Evolutionary conservation across 495 filamentous ascomycete genomes (phyloP).

Genomic region (Umbilicaria muhlenbergii): DNA sequence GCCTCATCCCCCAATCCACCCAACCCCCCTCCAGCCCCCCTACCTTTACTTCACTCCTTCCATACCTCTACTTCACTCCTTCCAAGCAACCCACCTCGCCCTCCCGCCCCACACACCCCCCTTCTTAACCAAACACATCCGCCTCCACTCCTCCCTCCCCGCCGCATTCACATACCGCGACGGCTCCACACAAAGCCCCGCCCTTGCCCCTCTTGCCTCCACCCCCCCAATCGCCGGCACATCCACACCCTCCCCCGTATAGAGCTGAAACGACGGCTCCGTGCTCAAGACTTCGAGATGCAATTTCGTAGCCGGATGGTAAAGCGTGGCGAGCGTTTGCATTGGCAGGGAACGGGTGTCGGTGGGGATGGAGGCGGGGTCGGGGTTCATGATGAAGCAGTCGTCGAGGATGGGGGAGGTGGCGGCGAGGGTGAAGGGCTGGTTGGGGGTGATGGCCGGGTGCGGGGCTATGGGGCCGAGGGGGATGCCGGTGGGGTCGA

Average conservation of each 20-base stretch:
- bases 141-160: slow-evolving; percentile 65
- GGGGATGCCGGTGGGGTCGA: slow-evolving; percentile 56
- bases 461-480: slow-evolving; percentile 29
- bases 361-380: slow-evolving; percentile 44
- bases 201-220: slow-evolving; percentile 46
- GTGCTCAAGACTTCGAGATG: slow-evolving; percentile 77
- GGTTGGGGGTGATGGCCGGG: slow-evolving; percentile 41
- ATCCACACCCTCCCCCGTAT: slow-evolving; percentile 72
- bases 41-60: no score
- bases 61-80: slow-evolving; percentile 30
- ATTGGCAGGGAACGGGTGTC: slow-evolving; percentile 61
- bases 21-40: no score
- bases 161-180: slow-evolving; percentile 78
- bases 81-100: slow-evolving; percentile 71
- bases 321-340: slow-evolving; percentile 46
- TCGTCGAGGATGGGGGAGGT: slow-evolving; percentile 67
- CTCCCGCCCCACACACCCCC: slow-evolving; percentile 64
- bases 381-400: slow-evolving; percentile 66
- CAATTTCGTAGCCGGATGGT: slow-evolving; percentile 52
- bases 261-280: slow-evolving; percentile 93
- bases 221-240: slow-evolving; percentile 48
- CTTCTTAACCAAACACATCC: slow-evolving; percentile 60
- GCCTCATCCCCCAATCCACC: no score
- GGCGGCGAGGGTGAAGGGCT: slow-evolving; percentile 51
- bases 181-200: slow-evolving; percentile 83